Evolutionary conservation across 768 basidiomycete species (phyloP).

Genomic region (Phaeotremella skinneri): DNA sequence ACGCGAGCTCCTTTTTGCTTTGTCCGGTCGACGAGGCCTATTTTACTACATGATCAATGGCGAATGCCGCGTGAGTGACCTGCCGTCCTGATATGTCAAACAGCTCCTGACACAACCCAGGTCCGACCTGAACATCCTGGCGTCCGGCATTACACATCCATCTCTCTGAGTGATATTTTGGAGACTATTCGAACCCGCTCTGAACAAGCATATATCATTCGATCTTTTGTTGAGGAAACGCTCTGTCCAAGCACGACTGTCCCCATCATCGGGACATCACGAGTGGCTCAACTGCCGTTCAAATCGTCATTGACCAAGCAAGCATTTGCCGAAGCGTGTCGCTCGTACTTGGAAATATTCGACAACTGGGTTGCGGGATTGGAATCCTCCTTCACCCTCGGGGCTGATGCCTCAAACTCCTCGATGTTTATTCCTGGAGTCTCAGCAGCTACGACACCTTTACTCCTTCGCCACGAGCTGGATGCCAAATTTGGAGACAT

Average conservation of each 20-base stretch:
- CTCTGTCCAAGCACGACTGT: neutral
- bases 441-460: constrained; percentile 19
- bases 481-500: constrained; percentile 11
- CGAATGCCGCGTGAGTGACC: constrained; percentile 18
- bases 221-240: constrained; percentile 11
- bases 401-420: neutral
- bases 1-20: constrained; percentile 37
- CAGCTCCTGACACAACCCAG: constrained; percentile 7
- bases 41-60: constrained; percentile 18
- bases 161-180: constrained; percentile 18
- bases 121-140: constrained; percentile 20
- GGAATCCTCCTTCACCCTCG: constrained; percentile 22
- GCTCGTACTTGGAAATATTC: constrained; percentile 7
- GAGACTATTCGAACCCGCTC: constrained; percentile 2
- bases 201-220: constrained; percentile 13
- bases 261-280: neutral
- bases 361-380: constrained; percentile 29
- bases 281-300: neutral
- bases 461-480: constrained; percentile 15
- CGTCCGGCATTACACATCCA: constrained; percentile 21
- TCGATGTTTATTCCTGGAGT: neutral
- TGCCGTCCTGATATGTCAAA: neutral
- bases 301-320: constrained; percentile 13
- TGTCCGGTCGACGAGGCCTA: constrained; percentile 30
- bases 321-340: constrained; percentile 39